Evolutionary conservation across 169 alveolate genomes (phyloP), one percentile per base, ranked within the genome.

Genomic region (Cyclospora cayetanensis): DNA sequence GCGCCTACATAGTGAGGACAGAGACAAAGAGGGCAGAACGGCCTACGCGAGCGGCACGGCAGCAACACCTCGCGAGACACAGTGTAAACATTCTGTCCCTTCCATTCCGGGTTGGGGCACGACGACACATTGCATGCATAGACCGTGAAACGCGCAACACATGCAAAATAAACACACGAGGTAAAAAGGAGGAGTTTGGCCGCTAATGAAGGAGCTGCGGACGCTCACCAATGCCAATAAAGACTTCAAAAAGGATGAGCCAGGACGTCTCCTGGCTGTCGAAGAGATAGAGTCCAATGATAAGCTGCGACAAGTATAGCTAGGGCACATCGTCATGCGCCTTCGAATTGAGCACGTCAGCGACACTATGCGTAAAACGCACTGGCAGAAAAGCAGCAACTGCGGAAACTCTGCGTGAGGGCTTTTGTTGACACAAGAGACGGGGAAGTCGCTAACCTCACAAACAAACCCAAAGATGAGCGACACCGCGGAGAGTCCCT

Each of bases 201-300:
- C 31, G 43, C 43, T 22, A 2, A 1, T 2, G 12, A 4, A 11
- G 7, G 35, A 4, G 72, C 52, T 7, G 39, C 1, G 27, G 50
- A 68, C 22, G 80, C 80, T 68, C 86, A 31, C 94, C 35, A 35
- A 98, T 94, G 65, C 98, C 99, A 18, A 98, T 77, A n/a, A 96
- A 96, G 76, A 97, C 95, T 79, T 97, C 98, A 53, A 97, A 93
- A 31, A 98, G 93, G 72, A 98, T 95, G 91, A 98, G 93, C 96
- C 97, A 96, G 29, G 99, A 97, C 12, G 99, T 98, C 79, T 97
- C 98, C 94, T 97, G 97, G 63, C 97, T 93, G 92, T 98, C 99
- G 60, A 97, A 94, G 53, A 98, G 93, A 91, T 98, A 98, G 53
- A 98, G 96, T 82, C 98, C 98, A 39, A 98, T 95, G 66, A 98